These are phyloP conservation scores for Pachysandra terminalis DNA, from an alignment of 164 flowering plant genomes.

Conservation along the genomic window DNA sequence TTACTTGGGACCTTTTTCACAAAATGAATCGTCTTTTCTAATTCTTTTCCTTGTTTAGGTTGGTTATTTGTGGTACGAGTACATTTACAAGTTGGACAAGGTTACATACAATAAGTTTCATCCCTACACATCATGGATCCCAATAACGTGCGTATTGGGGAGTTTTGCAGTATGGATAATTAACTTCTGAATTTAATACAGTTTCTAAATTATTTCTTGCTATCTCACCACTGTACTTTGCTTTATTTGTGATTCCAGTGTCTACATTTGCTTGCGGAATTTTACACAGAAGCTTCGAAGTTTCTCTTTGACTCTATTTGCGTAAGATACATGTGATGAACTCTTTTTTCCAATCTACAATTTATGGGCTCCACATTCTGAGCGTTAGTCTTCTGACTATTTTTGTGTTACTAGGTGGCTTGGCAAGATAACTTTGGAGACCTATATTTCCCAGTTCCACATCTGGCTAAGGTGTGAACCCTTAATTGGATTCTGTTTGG, in stretches of 20 bases:
- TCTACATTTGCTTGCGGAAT: slow-evolving; percentile 90
- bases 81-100: slow-evolving; percentile 91
- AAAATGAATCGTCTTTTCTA: slow-evolving; percentile 6
- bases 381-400: slow-evolving; percentile 1
- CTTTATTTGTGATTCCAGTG: slow-evolving; percentile 48
- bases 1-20: not conserved
- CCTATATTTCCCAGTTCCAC: slow-evolving; percentile 97
- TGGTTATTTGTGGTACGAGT: slow-evolving; percentile 92
- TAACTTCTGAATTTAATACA: not conserved
- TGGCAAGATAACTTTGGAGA: slow-evolving; percentile 96
- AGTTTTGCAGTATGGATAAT: not conserved
- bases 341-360: not conserved
- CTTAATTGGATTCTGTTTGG: not conserved
- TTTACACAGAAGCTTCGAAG: slow-evolving; percentile 84
- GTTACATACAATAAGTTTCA: slow-evolving; percentile 83
- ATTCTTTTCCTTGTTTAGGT: slow-evolving; percentile 34
- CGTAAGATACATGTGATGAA: slow-evolving; percentile 46
- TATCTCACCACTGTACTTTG: slow-evolving; percentile 7
- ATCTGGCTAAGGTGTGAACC: slow-evolving; percentile 92
- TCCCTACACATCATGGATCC: slow-evolving; percentile 99
- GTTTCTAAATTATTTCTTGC: slow-evolving; percentile 2
- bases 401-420: slow-evolving; percentile 70
- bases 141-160: slow-evolving; percentile 77
- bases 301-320: slow-evolving; percentile 83
- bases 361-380: slow-evolving; percentile 1